Base-by-base conservation (phyloP, 2,329 filamentous ascomycete genomes). In the Monascus ruber region DNA sequence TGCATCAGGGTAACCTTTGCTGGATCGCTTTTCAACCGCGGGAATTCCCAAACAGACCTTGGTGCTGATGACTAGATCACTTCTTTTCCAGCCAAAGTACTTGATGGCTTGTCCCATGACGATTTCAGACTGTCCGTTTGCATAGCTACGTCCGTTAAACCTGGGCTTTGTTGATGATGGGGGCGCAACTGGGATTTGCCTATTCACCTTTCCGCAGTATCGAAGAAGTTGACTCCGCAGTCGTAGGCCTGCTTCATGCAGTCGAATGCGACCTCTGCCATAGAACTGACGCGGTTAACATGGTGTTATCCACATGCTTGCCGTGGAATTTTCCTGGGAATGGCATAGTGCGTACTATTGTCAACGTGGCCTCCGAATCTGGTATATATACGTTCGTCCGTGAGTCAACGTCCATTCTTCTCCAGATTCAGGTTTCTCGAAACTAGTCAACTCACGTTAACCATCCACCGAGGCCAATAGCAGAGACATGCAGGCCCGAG, bases 401-500 rank as follows among this genome's bases (percentile, higher is more conserved):
- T 64, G 78, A 78, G 76, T 54, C 77, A 48, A 84, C 85, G 1
- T 83, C 86, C 38, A 87, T 52, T 17, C 2, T 17, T 17, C 17
- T 17, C 17, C 17, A 17, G 17, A 3, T 17, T 17, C 17, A 17
- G 17, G 17, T 17, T 17, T 17, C 17, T 17, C 17, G 17, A 17
- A 17, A 17, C 17, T 17, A 17, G 17, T 17, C 17, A 17, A 17
- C 17, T 17, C 17, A 17, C 17, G 17, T 17, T 17, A 17, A 17
- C 63, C 62, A 66, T 40, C 63, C 64, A 27, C 66, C 83, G 2
- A 87, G 69, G 2, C 79, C 80, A 45, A 87, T 81, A 34, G 77
- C 73, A 26, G 81, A 86, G 28, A 87, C 81, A 58, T 85, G 77
- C 11, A 87, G 71, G 39, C 83, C 82, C 10, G 79, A 81, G 31